Evolutionary conservation across 305 asterid species (phyloP), one percentile per base, ranked within the genome.

Genomic region (Rubia tinctorum): DNA sequence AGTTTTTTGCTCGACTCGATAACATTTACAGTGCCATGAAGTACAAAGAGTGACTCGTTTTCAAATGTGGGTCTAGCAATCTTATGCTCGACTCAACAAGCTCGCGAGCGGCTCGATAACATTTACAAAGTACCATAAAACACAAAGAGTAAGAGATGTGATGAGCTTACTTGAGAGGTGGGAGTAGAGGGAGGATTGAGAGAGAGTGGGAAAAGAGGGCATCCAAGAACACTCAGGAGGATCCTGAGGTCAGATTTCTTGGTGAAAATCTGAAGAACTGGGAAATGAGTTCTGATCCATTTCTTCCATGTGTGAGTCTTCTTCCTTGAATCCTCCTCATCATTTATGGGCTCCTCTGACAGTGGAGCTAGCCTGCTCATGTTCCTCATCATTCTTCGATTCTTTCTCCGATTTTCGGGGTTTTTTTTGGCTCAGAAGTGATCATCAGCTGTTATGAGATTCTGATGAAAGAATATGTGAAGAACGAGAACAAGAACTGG

Each of bases 161-260:
- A 13, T 2, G 37, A 14, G 75, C 83, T 86, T 76, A 86, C 97
- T 77, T 88, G 79, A 71, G 87, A 68, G 72, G 77, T 68, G 77
- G 86, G 81, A 58, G 43, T 76, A 39, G 64, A 23, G 64, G 64
- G 64, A 9, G 87, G 86, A 72, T 78, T 71, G 60, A 83, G 71
- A 30, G 92, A 74, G 53, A 89, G 76, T 53, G 97, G 96, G 62
- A 89, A 91, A 59, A 91, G 97, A 17, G 97, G 97, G 86, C 97
- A 91, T 23, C 86, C 97, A 22, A 91, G 84, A 81, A 91, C 96
- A 45, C 95, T 88, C 4, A 88, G 69, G 20, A 91, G 95, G 71
- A 88, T 78, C 81, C 80, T 91, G 82, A 86, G 86, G 74, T 86
- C 90, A 68, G 92, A 85, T 87, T 89, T 89, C 90, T 86, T 89